Conservation (phyloP, 192 early-diverging fungal species). For the Backusella psychrophila region DNA sequence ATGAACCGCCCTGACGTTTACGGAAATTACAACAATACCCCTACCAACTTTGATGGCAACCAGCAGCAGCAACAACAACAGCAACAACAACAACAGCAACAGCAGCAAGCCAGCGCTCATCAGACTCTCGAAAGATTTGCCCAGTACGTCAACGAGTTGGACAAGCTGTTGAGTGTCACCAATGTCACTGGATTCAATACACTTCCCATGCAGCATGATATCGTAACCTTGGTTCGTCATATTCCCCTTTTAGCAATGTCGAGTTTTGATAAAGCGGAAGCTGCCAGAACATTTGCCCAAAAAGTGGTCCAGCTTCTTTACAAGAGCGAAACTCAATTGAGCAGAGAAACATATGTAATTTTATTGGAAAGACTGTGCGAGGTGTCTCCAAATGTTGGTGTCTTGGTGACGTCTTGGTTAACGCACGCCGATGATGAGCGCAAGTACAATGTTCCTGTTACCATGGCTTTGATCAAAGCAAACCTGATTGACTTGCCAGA, state of each 20-base stretch:
- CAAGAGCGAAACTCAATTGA: constrained; percentile 68
- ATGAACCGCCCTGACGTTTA: neutral
- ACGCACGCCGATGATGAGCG: constrained; percentile 94
- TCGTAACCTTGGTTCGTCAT: constrained; percentile 69
- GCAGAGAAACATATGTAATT: constrained; percentile 80
- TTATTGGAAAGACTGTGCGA: constrained; percentile 86
- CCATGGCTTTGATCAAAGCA: constrained; percentile 77
- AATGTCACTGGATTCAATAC: constrained; percentile 55
- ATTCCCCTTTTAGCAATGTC: constrained; percentile 71
- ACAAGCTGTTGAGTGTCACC: constrained; percentile 62
- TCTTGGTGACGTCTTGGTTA: constrained; percentile 90
- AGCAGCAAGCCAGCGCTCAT: constrained; percentile 35
- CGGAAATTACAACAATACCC: neutral
- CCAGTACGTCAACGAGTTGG: constrained; percentile 73
- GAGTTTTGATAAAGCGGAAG: constrained; percentile 74
- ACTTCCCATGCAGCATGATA: constrained; percentile 78
- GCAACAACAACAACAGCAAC: neutral
- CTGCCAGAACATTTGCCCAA: constrained; percentile 84
- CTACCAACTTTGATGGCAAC: neutral
- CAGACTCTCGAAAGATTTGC: constrained; percentile 61
- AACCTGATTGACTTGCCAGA: constrained; percentile 75
- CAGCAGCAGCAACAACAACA: too few species aligned
- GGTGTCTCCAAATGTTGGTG: constrained; percentile 71
- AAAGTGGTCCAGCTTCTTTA: constrained; percentile 86
- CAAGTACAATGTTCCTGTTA: constrained; percentile 86